Base-by-base conservation (phyloP, 306 rosid genomes). In the Cucurbita moschata region DNA sequence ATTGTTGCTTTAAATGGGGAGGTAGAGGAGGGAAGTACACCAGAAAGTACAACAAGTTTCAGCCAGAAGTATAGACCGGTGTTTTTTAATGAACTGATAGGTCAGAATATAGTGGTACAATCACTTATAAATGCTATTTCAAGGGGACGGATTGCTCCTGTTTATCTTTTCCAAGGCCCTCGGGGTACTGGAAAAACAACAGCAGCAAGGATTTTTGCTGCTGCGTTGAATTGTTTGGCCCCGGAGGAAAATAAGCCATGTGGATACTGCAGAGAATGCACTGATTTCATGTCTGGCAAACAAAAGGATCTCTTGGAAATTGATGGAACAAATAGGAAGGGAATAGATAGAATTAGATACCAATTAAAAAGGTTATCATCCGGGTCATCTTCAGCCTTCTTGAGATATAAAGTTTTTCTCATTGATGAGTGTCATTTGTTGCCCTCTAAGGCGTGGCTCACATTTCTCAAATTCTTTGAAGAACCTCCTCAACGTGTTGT, bases 111-210 rank as follows among this genome's bases (percentile, higher is more conserved):
- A 77, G 97, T 94, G 81, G 96, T 89, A 54, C 97, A 94, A 82
- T 91, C 99, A 10, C 97, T 94, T 54, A 67, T 81, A 62, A 94
- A 82, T 79, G 89, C 99, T 46, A 78, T 86, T 84, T 85, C 84
- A 9, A 91, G 93, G 84, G 83, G 92, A 21, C 83, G 99, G 37
- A 89, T 94, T 72, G 97, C 97, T 75, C 97, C 97, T 3, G 92
- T 94, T 72, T 94, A 94, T 89, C 99, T 94, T 75, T 94, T 94
- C 77, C 97, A 91, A 77, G 99, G 99, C 66, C 96, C 99, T 21
- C 90, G 99, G 8, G 99, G 99, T 23, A 94, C 96, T 66, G 99
- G 99, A 72, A 94, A 94, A 85, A 85, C 97, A 46, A 88, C 97
- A 26, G 78, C 99, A 6, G 96, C 99, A 42, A 86, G 92, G 79